Evolutionary conservation across 257 asterid genomes (phyloP), one percentile per base, ranked within the genome.

Genomic region (Solanum arcanum): DNA sequence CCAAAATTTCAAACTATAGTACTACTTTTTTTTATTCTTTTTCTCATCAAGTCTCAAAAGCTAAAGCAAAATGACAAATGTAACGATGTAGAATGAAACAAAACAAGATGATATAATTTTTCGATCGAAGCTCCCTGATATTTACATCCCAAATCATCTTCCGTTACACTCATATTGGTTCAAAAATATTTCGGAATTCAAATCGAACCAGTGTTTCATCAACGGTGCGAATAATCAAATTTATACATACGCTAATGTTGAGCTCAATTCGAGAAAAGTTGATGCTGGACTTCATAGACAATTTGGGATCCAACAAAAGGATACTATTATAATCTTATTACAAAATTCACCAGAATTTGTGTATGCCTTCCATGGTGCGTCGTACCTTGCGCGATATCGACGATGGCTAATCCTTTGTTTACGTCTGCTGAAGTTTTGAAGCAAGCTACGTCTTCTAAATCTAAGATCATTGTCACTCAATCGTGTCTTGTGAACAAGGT

Each of bases 361-460:
- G 3, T 94, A 90, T 83, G 91, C 98, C 6, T 95, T 97, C 91
- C 91, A 95, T 39, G 99, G 98, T 11, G 96, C 98, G 1, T 97
- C 99, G 9, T 90, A 87, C 87, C 90, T 92, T 35, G 98, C 21
- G 95, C 98, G 27, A 27, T 93, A 12, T 88, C 96, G 4, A 95
- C 98, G 5, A 95, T 92, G 96, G 99, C 99, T 6, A 97, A 97
- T 35, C 98, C 99, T 8, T 92, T 88, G 37, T 94, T 95, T 82
- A 95, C 95, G 44, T 68, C 98, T 0, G 87, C 93, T 1, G 99
- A 97, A 84, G 92, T 97, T 27, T 27, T 90, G 10, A 95, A 95
- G 88, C 98, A 97, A 62, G 96, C 93, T 0, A 93, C 90, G 81
- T 98, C 97, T 39, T 91, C 99, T 12, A 80, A 56, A 1, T 93